Base-by-base conservation (phyloP, 2,329 filamentous ascomycete genomes). In the Epichloe hybrida region DNA sequence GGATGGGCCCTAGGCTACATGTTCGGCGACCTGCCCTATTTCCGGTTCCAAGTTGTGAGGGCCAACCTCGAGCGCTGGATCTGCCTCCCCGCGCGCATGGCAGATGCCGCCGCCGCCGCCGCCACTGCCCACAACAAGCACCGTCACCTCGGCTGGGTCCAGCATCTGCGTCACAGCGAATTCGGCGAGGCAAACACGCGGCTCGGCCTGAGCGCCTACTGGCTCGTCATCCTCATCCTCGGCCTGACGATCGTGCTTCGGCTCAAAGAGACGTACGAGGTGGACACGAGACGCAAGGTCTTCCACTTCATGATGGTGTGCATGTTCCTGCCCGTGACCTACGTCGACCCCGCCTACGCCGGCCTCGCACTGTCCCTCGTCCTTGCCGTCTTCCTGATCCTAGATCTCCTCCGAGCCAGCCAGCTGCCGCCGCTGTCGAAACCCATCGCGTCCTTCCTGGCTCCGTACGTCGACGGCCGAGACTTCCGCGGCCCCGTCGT, bases 221-320 rank as follows among this genome's bases (percentile, higher is more conserved):
- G 84, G 73, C 56, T 83, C 1, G 57, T 67, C 4, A 80, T 94
- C 50, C 76, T 97, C 15, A 63, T 78, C 15, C 63, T 80, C 1
- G 93, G 91, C 1, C 74, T 97, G 37, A 69, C 81, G 11, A 73
- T 86, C 4, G 87, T 96, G 7, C 79, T 93, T 49, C 79, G 76
- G 41, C 76, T 95, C 38, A 86, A 84, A 40, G 73, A 81, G 3
- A 72, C 87, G 47, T 90, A 86, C 57, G 90, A 96, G 67, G 91
- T 98, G 45, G 93, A 98, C 68, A 98, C 93, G 1, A 80, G 93
- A 47, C 82, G 93, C 48, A 98, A 98, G 67, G 87, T 97, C 23
- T 98, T 98, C 65, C 93, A 98, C 66, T 94, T 94, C 58, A 95
- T 91, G 77, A 97, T 97, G 86, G 91, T 97, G 8, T 81, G 82